Conservation (phyloP, 306 rosid genomes). For the Glycine soja region DNA sequence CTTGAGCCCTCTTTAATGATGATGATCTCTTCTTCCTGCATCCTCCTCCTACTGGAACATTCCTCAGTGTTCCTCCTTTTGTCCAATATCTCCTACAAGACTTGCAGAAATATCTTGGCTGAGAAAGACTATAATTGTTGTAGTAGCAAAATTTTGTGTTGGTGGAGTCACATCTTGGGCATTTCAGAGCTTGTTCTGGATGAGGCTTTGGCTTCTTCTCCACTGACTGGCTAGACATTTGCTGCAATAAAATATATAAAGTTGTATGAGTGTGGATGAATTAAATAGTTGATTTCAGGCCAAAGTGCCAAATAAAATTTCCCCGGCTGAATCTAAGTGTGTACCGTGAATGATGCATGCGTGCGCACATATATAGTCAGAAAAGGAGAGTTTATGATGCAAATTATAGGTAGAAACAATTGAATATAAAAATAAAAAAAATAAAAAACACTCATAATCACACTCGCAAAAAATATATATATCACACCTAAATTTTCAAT, state of each 20-base stretch:
- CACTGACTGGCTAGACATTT: slow-evolving; percentile 71
- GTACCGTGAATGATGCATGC: neutral
- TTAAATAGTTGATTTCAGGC: neutral
- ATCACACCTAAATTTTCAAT: too few species aligned
- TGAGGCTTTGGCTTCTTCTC: slow-evolving; percentile 72
- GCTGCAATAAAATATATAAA: slow-evolving; percentile 56
- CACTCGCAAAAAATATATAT: too few species aligned
- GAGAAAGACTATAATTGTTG: slow-evolving; percentile 93
- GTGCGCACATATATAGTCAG: neutral
- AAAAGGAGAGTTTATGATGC: neutral
- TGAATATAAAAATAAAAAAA: too few species aligned
- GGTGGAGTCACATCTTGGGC: slow-evolving; percentile 91
- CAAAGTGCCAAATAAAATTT: neutral
- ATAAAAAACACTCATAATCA: too few species aligned
- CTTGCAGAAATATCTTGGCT: slow-evolving; percentile 95
- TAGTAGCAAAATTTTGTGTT: slow-evolving; percentile 98
- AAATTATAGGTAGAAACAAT: neutral
- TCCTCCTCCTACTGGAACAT: slow-evolving; percentile 98
- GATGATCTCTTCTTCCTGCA: slow-evolving; percentile 91
- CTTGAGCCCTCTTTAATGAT: slow-evolving; percentile 51
- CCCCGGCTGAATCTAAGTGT: too few species aligned
- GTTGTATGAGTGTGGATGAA: neutral
- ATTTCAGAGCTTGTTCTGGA: slow-evolving; percentile 82
- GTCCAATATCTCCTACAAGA: slow-evolving; percentile 98
- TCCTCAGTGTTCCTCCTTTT: slow-evolving; percentile 92